A percentile compares a stretch with the other conserved stretches of the same genome.
phyloP scores from a whole-genome alignment of 1,139 yeast species.

The Suhomyces guaymorum region DNA sequence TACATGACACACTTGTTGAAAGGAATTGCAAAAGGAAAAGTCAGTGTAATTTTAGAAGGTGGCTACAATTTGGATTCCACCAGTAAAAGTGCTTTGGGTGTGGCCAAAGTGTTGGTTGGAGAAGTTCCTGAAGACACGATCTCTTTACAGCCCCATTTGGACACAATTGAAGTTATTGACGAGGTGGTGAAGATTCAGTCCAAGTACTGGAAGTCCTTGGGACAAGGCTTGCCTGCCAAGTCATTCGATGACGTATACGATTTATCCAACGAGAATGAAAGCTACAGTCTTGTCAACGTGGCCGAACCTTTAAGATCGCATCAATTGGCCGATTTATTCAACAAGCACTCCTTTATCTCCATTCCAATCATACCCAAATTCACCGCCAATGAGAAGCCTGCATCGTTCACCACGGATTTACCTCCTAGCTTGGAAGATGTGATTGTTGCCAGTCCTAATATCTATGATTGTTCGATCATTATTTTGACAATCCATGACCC shows the following conservation, averaged over 20 bases:
- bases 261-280: conserved; percentile 25
- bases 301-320: conserved; percentile 73
- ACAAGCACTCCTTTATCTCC: conserved; percentile 58
- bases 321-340: conserved; percentile 61
- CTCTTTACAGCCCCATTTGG: conserved; percentile 63
- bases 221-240: conserved; percentile 57
- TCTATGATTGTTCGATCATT: conserved; percentile 63
- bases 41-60: conserved; percentile 92
- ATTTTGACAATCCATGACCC: conserved; percentile 85
- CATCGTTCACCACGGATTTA: conserved; percentile 43
- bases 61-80: conserved; percentile 94
- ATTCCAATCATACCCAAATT: conserved; percentile 59
- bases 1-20: conserved; percentile 93
- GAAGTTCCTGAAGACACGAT: conserved; percentile 87
- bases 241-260: conserved; percentile 46
- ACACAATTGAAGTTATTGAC: conserved; percentile 82
- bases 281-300: conserved; percentile 47
- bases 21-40: conserved; percentile 81
- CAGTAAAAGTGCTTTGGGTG: conserved; percentile 87
- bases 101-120: conserved; percentile 87
- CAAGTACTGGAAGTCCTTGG: conserved; percentile 82
- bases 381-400: conserved; percentile 19
- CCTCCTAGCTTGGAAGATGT: conserved; percentile 63
- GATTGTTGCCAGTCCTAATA: conserved; percentile 72
- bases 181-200: conserved; percentile 82